Evolutionary conservation across 352 stramenopile species (phyloP), one percentile per base, ranked within the genome.

Genomic region (Phytophthora palmivora): DNA sequence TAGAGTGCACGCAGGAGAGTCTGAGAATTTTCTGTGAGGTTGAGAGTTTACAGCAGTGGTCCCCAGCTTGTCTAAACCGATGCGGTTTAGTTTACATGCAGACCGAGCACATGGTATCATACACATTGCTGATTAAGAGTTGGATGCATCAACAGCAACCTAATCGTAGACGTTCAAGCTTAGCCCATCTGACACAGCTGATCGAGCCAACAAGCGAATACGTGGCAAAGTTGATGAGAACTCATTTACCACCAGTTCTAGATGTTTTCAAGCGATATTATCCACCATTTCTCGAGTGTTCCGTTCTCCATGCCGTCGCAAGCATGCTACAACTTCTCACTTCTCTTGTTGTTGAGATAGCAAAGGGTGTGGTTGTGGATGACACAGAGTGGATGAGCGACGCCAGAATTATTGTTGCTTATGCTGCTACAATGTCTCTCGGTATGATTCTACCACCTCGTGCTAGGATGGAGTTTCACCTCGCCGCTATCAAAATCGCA

Each of bases 71-170:
- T 32, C 16, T 91, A 7, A 84, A 62, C 34, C 75, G 77, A 15
- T 91, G 77, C 56, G 81, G 78, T 2, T 59, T 92, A 12, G 44
- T 91, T n/a, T 82, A 79, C 54, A 67, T 92, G 33, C 74, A 82
- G 19, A 52, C 57, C 0, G 76, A 89, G 33, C 48, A 77, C 37
- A 70, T 77, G 34, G 37, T 88, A 14, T 67, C 83, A 11, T 91
- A 91, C 48, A 92, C 79, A 5, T 28, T 88, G 16, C 43, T 91
- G 33, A 83, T 92, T 28, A 91, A 91, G 51, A 83, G 71, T 36
- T 92, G 83, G 81, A 44, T 69, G n/a, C 54, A 52, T 10, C 54
- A 76, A 19, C 44, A 48, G 8, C 58, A 78, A n/a, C 41, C 37
- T 1, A 68, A 63, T 41, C 43, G 48, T 2, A 66, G 46, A 4